Evolutionary conservation across 2,329 filamentous ascomycete genomes (phyloP).

Genomic region (Aaosphaeria arxii): DNA sequence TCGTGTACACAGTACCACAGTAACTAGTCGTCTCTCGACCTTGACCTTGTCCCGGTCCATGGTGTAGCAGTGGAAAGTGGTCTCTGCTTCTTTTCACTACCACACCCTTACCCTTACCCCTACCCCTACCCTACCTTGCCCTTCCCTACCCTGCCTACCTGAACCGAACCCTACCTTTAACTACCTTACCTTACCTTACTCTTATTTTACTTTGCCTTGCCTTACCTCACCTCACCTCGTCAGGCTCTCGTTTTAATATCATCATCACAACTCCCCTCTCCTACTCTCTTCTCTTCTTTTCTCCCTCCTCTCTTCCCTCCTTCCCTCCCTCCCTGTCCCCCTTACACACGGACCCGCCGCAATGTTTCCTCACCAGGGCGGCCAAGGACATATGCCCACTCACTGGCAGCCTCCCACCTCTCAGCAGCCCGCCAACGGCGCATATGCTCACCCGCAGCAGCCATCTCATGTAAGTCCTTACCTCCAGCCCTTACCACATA

Average conservation of each 20-base stretch:
- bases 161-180: too few species aligned
- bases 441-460: constrained; percentile 26
- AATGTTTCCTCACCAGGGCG: constrained; percentile 36
- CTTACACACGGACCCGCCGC: constrained; percentile 1
- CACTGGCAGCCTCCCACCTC: constrained; percentile 37
- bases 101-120: too few species aligned
- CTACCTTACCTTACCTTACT: too few species aligned
- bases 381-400: constrained; percentile 37
- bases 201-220: too few species aligned
- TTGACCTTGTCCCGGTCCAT: neutral
- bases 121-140: too few species aligned
- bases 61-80: neutral
- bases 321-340: neutral
- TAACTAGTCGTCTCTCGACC: too few species aligned
- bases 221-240: too few species aligned
- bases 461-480: constrained; percentile 36
- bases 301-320: too few species aligned
- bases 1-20: too few species aligned
- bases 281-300: neutral
- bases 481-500: neutral
- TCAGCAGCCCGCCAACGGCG: constrained; percentile 33
- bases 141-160: too few species aligned
- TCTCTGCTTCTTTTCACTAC: too few species aligned
- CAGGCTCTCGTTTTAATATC: neutral
- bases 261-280: neutral